phyloP scores from a whole-genome alignment of 164 flowering plant species.

The Dillenia suffruticosa region DNA sequence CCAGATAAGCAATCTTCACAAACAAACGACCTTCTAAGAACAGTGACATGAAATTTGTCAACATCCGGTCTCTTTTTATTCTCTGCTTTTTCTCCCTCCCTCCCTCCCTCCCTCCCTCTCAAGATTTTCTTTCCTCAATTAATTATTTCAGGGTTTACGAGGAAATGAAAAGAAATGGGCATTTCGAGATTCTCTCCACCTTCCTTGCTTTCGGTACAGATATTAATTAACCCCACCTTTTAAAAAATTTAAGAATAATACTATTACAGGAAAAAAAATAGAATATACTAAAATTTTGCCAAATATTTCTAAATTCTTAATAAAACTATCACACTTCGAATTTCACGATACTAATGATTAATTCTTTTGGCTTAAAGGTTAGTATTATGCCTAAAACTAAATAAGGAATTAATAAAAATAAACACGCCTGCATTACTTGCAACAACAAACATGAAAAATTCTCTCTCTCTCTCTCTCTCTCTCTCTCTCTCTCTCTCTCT shows the following conservation, averaged over 20 bases:
- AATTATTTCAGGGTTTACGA: conserved; percentile 23
- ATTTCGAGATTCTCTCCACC: conserved; percentile 78
- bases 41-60: conserved; percentile 99
- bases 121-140: conserved; percentile 4
- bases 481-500: too few species aligned
- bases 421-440: conserved; percentile 1
- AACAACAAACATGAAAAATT: neutral
- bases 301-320: too few species aligned
- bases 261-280: too few species aligned
- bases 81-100: conserved; percentile 57
- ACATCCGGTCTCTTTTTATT: conserved; percentile 96
- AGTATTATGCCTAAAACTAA: too few species aligned
- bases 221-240: conserved; percentile 6
- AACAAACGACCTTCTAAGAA: conserved; percentile 87
- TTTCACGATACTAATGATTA: too few species aligned
- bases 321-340: too few species aligned
- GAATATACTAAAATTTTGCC: too few species aligned
- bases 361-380: too few species aligned
- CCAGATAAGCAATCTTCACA: conserved; percentile 87
- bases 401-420: too few species aligned
- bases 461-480: too few species aligned
- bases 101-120: conserved; percentile 16
- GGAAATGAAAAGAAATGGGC: conserved; percentile 35
- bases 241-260: neutral
- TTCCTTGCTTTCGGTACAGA: conserved; percentile 43